phyloP scores from a whole-genome alignment of 306 rosid species.

The Trifolium fragiferum region DNA sequence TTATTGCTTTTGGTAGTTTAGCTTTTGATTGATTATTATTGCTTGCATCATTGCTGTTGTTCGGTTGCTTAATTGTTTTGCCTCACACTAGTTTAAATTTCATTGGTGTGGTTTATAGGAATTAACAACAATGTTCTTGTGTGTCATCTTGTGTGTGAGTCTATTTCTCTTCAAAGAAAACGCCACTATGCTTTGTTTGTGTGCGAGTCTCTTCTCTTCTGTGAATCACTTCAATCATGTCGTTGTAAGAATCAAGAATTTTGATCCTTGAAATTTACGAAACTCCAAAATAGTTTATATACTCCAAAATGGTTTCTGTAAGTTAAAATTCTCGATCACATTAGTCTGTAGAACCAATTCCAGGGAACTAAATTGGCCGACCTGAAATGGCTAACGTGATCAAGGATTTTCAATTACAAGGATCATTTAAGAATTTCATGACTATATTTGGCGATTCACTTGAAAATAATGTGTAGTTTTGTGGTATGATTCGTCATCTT shows the following conservation, averaged over 20 bases:
- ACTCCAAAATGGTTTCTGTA: too few species aligned
- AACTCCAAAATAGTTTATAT: not conserved
- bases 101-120: too few species aligned
- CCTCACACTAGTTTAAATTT: too few species aligned
- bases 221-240: slow-evolving; percentile 3
- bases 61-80: too few species aligned
- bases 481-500: slow-evolving; percentile 39
- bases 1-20: too few species aligned
- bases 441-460: not conserved
- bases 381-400: not conserved
- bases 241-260: not conserved
- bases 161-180: too few species aligned
- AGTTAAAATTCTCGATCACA: not conserved
- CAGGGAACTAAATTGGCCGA: not conserved
- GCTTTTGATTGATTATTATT: too few species aligned
- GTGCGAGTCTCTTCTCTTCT: slow-evolving; percentile 11
- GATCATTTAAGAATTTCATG: not conserved
- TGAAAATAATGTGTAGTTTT: slow-evolving; percentile 30
- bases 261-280: not conserved
- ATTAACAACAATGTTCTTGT: too few species aligned
- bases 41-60: too few species aligned
- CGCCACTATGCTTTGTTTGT: slow-evolving; percentile 30
- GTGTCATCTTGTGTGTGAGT: too few species aligned
- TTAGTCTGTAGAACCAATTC: not conserved
- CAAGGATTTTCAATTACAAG: not conserved